Evolutionary conservation across 23 red algal genomes (phyloP).

Genomic region (Pyropia haitanensis): DNA sequence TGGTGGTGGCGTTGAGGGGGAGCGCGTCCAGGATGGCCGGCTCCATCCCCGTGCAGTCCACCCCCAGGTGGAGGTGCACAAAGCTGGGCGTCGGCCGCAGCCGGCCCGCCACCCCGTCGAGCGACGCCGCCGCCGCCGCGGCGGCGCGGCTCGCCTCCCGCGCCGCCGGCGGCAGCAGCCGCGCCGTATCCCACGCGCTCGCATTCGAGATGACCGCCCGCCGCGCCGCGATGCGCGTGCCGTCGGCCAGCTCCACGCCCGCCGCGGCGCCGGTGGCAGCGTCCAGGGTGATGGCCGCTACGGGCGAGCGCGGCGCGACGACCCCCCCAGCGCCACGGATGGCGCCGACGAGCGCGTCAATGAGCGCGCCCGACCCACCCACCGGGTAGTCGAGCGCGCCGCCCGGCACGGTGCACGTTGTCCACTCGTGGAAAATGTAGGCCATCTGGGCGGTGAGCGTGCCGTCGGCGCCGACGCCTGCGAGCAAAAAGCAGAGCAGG

Average conservation of each 20-base stretch:
- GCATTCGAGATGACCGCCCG: slow-evolving; percentile 23
- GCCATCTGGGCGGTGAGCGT: slow-evolving; percentile 71
- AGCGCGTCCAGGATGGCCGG: slow-evolving; percentile 2
- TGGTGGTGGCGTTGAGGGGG: not conserved
- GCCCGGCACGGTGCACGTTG: not conserved
- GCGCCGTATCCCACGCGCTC: not conserved
- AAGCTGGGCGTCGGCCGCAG: slow-evolving; percentile 25
- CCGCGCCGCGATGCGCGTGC: not conserved
- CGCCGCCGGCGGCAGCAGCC: not conserved
- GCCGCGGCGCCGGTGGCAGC: not conserved
- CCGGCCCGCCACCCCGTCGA: slow-evolving; percentile 10
- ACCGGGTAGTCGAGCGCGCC: slow-evolving; percentile 58
- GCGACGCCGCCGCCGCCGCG: not conserved
- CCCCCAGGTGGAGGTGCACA: slow-evolving; percentile 60
- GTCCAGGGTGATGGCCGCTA: slow-evolving; percentile 21
- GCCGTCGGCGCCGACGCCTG: slow-evolving; percentile 34
- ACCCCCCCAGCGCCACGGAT: slow-evolving; percentile 12
- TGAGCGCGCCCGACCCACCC: slow-evolving; percentile 50
- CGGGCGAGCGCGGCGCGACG: slow-evolving; percentile 18
- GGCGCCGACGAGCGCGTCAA: slow-evolving; percentile 42
- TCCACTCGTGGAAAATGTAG: slow-evolving; percentile 62
- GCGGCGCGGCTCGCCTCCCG: not conserved
- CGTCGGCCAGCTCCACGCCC: slow-evolving; percentile 16
- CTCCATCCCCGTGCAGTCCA: slow-evolving; percentile 28
- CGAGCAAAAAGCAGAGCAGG: slow-evolving; percentile 75